Conservation (phyloP, 768 basidiomycete genomes). For the Porphyrellus cyaneotinctus region DNA sequence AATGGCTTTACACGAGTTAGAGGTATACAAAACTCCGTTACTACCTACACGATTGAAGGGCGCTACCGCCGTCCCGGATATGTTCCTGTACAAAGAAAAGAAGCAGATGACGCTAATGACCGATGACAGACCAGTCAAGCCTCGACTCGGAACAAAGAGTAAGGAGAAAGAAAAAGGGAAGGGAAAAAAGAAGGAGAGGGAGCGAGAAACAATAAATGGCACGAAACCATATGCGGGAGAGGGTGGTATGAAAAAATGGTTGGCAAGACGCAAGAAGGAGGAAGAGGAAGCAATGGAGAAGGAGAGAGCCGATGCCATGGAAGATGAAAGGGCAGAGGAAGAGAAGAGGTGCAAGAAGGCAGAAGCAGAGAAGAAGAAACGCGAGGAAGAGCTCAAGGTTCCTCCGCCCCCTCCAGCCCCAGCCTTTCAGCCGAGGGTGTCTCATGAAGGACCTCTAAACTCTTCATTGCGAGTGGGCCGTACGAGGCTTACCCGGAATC, state of each 20-base stretch:
- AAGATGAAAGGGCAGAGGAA: constrained; percentile 32
- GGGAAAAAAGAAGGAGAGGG: constrained; percentile 34
- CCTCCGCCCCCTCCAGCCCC: constrained; percentile 16
- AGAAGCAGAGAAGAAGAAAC: constrained; percentile 16
- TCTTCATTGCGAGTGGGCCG: constrained; percentile 70
- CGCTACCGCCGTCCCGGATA: constrained; percentile 48
- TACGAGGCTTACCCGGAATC: constrained; percentile 50
- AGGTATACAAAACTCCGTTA: constrained; percentile 76
- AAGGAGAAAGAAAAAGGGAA: constrained; percentile 34
- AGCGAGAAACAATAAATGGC: constrained; percentile 41
- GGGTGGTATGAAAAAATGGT: constrained; percentile 73
- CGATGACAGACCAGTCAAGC: constrained; percentile 49
- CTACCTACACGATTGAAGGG: constrained; percentile 54
- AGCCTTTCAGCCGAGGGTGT: constrained; percentile 17
- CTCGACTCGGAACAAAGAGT: constrained; percentile 42
- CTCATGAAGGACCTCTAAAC: constrained; percentile 17
- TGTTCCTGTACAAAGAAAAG: constrained; percentile 53
- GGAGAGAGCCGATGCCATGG: constrained; percentile 33
- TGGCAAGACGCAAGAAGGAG: constrained; percentile 59
- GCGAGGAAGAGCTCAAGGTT: constrained; percentile 16
- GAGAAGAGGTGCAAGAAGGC: constrained; percentile 20
- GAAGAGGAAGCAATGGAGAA: constrained; percentile 43
- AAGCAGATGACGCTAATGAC: constrained; percentile 55
- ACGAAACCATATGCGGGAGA: constrained; percentile 77
- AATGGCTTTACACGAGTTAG: constrained; percentile 64